Evolutionary conservation across 1,284 basidiomycete genomes (phyloP), one percentile per base, ranked within the genome.

Genomic region (Crocinoboletus sp.): DNA sequence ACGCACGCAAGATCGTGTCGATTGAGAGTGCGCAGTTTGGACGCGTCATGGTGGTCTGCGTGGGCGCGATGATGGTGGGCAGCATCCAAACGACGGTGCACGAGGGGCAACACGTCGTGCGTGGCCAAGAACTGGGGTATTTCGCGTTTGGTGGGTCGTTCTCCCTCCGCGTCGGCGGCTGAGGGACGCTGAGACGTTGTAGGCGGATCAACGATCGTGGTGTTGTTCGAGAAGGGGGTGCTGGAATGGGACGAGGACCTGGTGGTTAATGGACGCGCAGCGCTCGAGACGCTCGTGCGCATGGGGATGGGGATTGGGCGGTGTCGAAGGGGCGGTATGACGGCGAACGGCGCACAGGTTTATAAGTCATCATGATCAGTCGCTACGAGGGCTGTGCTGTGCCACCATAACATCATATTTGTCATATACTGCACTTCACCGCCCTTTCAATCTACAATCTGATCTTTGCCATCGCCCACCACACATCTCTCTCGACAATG

Each of bases 11-110:
- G 72, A 82, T 96, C 36, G 86, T 94, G 1, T 87, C 89, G 0
- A 93, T 95, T 42, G 82, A 94, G 51, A 91, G 82, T 50, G 80
- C 83, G 0, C 78, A 84, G 42, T 95, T 95, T 60, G 93, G 94
- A 2, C 77, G 83, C 1, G 89, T 95, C 24, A 89, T 94, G 81
- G 84, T 82, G 2, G 89, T 94, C 7, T 94, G 89, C 60, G 73
- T 94, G 6, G 91, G 90, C 12, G 91, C 91, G 2, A 94, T 94
- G 91, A 94, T 94, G 91, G 92, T 94, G 3, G 91, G 92, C 7
- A 89, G 80, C 45, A 96, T 94, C 57, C 69, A 83, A 52, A 86
- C 88, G 7, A 91, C 91, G 0, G 87, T 93, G n/a, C 60, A 83
- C 30, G 88, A 93, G 54, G 93, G 93, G 1, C 77, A 95, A 20